Percentiles rank a stretch among this genome's conserved stretches.
phyloP scores from a whole-genome alignment of 2,329 filamentous ascomycete genomes.

The Incumbomyces lentus region DNA sequence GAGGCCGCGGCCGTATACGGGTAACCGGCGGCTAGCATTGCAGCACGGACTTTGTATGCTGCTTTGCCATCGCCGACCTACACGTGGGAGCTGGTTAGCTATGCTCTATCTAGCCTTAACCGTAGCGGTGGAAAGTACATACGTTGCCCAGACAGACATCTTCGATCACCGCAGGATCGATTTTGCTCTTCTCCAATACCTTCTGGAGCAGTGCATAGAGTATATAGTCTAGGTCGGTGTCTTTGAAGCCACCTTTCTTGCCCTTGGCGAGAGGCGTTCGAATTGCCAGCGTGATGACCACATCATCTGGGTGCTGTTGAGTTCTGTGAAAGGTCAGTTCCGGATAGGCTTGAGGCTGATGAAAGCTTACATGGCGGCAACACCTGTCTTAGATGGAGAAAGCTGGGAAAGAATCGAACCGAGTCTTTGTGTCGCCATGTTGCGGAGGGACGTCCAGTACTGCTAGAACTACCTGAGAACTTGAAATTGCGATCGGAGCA shows the following conservation, averaged over 20 bases:
- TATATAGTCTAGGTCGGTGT: conserved; percentile 79
- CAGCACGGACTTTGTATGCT: conserved; percentile 82
- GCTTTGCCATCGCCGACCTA: conserved; percentile 73
- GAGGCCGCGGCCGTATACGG: conserved; percentile 77
- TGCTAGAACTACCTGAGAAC: background rate
- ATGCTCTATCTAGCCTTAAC: background rate
- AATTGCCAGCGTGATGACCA: conserved; percentile 88
- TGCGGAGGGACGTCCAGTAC: background rate
- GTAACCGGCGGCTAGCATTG: conserved; percentile 81
- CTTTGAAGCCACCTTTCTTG: conserved; percentile 88
- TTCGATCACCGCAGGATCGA: conserved; percentile 73
- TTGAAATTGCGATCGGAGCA: too few species aligned
- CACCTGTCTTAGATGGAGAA: conserved; percentile 57
- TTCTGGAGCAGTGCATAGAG: conserved; percentile 74
- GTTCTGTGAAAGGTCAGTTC: conserved; percentile 45
- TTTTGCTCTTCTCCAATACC: conserved; percentile 57
- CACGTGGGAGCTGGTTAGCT: conserved; percentile 2
- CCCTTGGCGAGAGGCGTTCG: conserved; percentile 84
- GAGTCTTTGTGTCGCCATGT: conserved; percentile 75
- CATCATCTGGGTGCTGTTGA: conserved; percentile 86
- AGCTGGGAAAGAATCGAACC: conserved; percentile 81
- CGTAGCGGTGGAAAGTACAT: conserved; percentile 24
- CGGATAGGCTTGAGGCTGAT: background rate
- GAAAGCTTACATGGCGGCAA: conserved; percentile 63
- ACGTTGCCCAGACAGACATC: conserved; percentile 92